These are phyloP conservation scores for Globisporangium mamillatum DNA, from an alignment of 352 stramenopile species.

Conservation along the genomic window DNA sequence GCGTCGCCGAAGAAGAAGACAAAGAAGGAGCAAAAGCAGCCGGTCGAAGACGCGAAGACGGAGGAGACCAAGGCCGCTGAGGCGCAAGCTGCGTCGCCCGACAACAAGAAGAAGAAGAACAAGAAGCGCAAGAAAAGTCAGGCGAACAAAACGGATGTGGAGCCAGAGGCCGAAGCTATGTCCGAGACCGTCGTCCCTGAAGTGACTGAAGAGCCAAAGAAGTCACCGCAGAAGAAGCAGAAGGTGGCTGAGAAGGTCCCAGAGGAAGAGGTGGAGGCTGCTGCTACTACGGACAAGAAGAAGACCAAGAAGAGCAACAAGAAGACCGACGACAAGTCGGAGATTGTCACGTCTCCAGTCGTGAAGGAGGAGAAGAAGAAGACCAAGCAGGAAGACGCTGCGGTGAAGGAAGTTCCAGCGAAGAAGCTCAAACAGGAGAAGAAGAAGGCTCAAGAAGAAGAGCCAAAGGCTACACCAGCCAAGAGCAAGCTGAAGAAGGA, in stretches of 20 bases:
- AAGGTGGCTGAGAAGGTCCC: slow-evolving; percentile 20
- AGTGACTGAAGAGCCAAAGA: slow-evolving; percentile 18
- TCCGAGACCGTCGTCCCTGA: neutral
- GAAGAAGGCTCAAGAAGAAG: slow-evolving; percentile 21
- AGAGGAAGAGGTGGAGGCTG: neutral
- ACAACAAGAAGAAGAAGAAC: slow-evolving; percentile 37
- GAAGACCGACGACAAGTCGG: slow-evolving; percentile 12
- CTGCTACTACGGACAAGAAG: slow-evolving; percentile 20
- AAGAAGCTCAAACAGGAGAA: slow-evolving; percentile 21
- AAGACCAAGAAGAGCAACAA: slow-evolving; percentile 23
- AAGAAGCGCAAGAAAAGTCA: slow-evolving; percentile 45
- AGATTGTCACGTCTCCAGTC: neutral
- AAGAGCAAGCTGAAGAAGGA: slow-evolving; percentile 10
- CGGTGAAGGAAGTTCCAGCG: neutral
- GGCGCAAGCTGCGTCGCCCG: slow-evolving; percentile 2
- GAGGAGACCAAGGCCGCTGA: slow-evolving; percentile 5
- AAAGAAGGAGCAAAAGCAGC: slow-evolving; percentile 22
- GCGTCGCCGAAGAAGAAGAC: slow-evolving; percentile 19
- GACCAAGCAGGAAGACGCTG: slow-evolving; percentile 10
- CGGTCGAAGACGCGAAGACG: neutral
- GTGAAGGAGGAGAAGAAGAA: slow-evolving; percentile 16
- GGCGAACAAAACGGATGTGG: slow-evolving; percentile 19
- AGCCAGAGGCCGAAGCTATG: slow-evolving; percentile 7
- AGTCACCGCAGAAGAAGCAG: slow-evolving; percentile 27
- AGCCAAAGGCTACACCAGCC: slow-evolving; percentile 8